Evolutionary conservation across 208 protist species (phyloP).

Genomic region (Paratrypanosoma confusum): DNA sequence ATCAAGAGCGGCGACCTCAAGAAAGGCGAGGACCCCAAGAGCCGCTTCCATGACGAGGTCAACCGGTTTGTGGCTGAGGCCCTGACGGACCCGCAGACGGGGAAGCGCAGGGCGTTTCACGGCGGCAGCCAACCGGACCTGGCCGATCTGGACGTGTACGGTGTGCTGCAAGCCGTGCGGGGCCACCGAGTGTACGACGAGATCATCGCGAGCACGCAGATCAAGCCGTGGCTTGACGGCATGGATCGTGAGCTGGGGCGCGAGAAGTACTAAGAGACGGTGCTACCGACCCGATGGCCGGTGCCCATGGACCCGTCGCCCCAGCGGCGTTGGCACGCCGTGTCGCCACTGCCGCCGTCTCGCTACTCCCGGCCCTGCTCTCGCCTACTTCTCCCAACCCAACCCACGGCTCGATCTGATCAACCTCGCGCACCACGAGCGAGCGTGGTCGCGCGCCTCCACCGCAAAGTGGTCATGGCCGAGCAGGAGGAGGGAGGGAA

Average conservation of each 20-base stretch:
- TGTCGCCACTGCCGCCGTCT: too few relatives aligned
- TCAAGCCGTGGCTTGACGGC: constrained; percentile 45
- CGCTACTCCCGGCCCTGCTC: too few relatives aligned
- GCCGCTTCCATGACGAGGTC: constrained; percentile 52
- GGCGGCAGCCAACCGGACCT: constrained; percentile 75
- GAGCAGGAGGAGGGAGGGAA: too few relatives aligned
- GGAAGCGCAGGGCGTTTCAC: constrained; percentile 60
- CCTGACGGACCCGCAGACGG: constrained; percentile 38
- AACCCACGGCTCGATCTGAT: too few relatives aligned
- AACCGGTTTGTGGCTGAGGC: constrained; percentile 54
- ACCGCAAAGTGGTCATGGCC: too few relatives aligned
- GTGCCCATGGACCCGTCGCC: too few relatives aligned
- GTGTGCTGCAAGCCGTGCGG: constrained; percentile 76
- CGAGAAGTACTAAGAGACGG: constrained; percentile 11
- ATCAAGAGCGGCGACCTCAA: constrained; percentile 57
- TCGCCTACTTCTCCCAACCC: too few relatives aligned
- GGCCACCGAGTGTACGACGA: constrained; percentile 78
- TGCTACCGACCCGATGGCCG: too few relatives aligned
- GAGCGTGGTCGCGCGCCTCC: too few relatives aligned
- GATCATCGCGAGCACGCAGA: constrained; percentile 43
- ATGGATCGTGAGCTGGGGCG: constrained; percentile 40
- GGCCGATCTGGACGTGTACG: constrained; percentile 82
- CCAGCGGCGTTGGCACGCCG: too few relatives aligned
- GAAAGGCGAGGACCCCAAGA: constrained; percentile 33
- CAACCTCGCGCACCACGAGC: too few relatives aligned